A percentile compares a stretch with the other conserved stretches of the same genome.
phyloP scores from a whole-genome alignment of 805 yeast species.

The Alloascoidea hylecoeti region DNA sequence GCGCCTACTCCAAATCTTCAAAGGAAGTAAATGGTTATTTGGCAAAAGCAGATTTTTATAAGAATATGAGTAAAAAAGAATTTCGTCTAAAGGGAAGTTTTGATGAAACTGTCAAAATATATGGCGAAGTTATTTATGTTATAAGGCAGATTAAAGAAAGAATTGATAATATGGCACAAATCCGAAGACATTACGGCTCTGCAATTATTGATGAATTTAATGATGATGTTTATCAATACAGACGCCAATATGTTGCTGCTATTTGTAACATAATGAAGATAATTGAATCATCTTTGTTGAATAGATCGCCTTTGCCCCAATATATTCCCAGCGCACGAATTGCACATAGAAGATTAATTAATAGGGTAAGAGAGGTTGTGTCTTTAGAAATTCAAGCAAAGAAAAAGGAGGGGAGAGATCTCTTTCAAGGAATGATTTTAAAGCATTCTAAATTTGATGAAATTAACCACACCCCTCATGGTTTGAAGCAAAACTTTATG shows the following conservation, averaged over 20 bases:
- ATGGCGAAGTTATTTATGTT: constrained; percentile 28
- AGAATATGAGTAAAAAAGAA: constrained; percentile 21
- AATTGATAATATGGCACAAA: constrained; percentile 27
- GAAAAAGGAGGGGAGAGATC: background rate
- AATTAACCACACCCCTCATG: too few relatives aligned
- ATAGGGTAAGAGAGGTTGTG: constrained; percentile 25
- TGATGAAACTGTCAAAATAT: constrained; percentile 22
- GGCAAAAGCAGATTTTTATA: constrained; percentile 24
- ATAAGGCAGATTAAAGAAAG: constrained; percentile 31
- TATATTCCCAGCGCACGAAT: constrained; percentile 33
- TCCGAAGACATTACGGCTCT: constrained; percentile 29
- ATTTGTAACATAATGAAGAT: constrained; percentile 20
- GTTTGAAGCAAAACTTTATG: constrained; percentile 4
- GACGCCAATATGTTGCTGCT: constrained; percentile 25
- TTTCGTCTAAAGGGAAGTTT: constrained; percentile 34
- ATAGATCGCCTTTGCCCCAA: constrained; percentile 34
- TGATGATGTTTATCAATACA: constrained; percentile 21
- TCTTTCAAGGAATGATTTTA: background rate
- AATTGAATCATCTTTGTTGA: constrained; percentile 24
- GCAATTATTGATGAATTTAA: constrained; percentile 30
- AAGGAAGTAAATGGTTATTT: constrained; percentile 23
- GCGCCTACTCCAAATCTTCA: constrained; percentile 19
- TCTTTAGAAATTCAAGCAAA: constrained; percentile 3
- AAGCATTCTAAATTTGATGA: constrained; percentile 8
- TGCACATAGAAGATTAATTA: constrained; percentile 30